These are phyloP conservation scores for Seiridium unicorne DNA, from an alignment of 2,329 filamentous ascomycete genomes.

Conservation along the genomic window DNA sequence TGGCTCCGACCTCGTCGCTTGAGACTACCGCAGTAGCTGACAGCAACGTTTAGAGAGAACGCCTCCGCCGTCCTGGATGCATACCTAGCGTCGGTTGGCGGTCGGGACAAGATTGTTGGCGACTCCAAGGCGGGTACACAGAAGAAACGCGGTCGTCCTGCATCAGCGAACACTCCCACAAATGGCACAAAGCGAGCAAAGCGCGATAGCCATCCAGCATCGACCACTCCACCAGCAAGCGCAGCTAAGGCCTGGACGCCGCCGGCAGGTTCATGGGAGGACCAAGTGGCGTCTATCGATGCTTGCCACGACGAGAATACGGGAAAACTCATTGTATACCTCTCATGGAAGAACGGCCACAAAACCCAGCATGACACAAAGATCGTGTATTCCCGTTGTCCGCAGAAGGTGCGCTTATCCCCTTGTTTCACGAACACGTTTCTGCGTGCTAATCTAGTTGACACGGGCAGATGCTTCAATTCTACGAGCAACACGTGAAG, in stretches of 20 bases:
- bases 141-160: slow-evolving; percentile 58
- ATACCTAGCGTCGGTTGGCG: slow-evolving; percentile 64
- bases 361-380: slow-evolving; percentile 72
- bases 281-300: slow-evolving; percentile 68
- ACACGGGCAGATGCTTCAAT: slow-evolving; percentile 51
- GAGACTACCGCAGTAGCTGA: not conserved
- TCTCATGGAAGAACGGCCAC: slow-evolving; percentile 71
- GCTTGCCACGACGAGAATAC: slow-evolving; percentile 66
- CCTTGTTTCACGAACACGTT: not conserved
- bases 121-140: slow-evolving; percentile 49
- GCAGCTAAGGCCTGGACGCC: slow-evolving; percentile 55
- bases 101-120: slow-evolving; percentile 54
- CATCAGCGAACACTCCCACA: slow-evolving; percentile 33
- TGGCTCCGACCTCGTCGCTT: not conserved
- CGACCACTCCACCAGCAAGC: slow-evolving; percentile 46
- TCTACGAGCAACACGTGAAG: slow-evolving; percentile 58
- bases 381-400: slow-evolving; percentile 72
- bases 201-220: slow-evolving; percentile 47
- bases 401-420: slow-evolving; percentile 63
- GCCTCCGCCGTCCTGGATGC: slow-evolving; percentile 60
- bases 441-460: too few species aligned
- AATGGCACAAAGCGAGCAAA: slow-evolving; percentile 44
- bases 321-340: slow-evolving; percentile 62
- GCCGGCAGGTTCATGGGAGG: slow-evolving; percentile 75
- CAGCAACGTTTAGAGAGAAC: slow-evolving; percentile 42